phyloP scores from a whole-genome alignment of 176 grass and related monocot species.

The Urochloa ruziziensis region DNA sequence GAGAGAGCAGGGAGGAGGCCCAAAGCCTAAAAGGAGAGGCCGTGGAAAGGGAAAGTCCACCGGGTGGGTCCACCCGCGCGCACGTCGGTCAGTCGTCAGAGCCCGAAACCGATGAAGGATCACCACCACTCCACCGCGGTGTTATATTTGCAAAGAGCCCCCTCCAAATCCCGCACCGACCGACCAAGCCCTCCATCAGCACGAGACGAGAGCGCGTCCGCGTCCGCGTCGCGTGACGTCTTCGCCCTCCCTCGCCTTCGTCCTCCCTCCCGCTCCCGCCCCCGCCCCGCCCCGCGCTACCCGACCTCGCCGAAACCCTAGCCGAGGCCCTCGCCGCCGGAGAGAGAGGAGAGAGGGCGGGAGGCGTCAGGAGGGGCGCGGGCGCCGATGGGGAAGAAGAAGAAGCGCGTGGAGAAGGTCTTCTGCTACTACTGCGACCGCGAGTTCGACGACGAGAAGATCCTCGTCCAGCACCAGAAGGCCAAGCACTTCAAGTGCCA shows the following conservation, averaged over 20 bases:
- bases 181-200: not conserved
- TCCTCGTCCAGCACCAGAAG: slow-evolving; percentile 99
- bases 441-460: slow-evolving; percentile 99
- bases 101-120: not conserved
- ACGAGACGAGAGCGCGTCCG: not conserved
- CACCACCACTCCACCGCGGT: not conserved
- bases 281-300: not conserved
- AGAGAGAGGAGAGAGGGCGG: no score
- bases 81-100: not conserved
- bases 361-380: not conserved
- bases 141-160: not conserved
- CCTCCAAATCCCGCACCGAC: not conserved
- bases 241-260: slow-evolving; percentile 32
- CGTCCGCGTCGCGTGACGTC: not conserved
- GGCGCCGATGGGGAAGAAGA: slow-evolving; percentile 87
- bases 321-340: not conserved
- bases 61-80: no score
- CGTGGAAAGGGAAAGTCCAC: not conserved
- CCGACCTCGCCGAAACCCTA: slow-evolving; percentile 56
- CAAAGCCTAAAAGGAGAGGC: not conserved
- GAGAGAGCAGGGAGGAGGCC: not conserved
- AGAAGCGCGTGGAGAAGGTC: slow-evolving; percentile 89
- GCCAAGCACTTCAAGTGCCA: slow-evolving; percentile 99
- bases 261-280: not conserved
- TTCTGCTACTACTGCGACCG: slow-evolving; percentile 99